A percentile compares a stretch with the other conserved stretches of the same genome.
These are phyloP conservation scores for Metschnikowia gelsemii DNA, from an alignment of 805 yeast species.

Conservation along the genomic window DNA sequence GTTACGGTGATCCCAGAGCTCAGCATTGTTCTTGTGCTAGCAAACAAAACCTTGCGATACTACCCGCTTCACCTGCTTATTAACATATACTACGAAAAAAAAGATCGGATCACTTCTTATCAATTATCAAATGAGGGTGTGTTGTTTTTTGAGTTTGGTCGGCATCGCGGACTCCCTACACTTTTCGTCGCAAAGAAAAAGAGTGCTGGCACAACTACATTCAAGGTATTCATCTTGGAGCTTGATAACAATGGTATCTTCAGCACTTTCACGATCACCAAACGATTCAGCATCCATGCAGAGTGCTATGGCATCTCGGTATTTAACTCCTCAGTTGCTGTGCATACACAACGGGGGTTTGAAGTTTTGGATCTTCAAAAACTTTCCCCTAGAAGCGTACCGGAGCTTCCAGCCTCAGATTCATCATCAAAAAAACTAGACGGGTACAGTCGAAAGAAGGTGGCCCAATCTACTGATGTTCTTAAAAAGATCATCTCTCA, in stretches of 20 bases:
- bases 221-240: constrained; percentile 57
- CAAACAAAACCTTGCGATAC: constrained; percentile 58
- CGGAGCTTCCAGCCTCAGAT: constrained; percentile 41
- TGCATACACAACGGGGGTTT: constrained; percentile 66
- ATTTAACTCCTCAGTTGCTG: constrained; percentile 64
- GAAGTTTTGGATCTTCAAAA: constrained; percentile 62
- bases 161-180: constrained; percentile 60
- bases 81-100: constrained; percentile 51
- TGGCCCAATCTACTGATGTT: constrained; percentile 20
- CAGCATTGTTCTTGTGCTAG: constrained; percentile 56
- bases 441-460: constrained; percentile 33
- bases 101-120: constrained; percentile 45
- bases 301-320: constrained; percentile 62
- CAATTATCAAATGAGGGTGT: constrained; percentile 49
- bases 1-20: constrained; percentile 59
- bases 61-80: constrained; percentile 62
- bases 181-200: constrained; percentile 56
- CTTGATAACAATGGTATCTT: constrained; percentile 53
- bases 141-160: constrained; percentile 64
- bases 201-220: constrained; percentile 45
- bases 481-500: constrained; percentile 42
- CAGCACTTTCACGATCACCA: constrained; percentile 37
- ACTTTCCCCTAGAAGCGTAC: constrained; percentile 55
- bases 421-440: constrained; percentile 26
- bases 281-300: constrained; percentile 50